phyloP scores from a whole-genome alignment of 2,329 filamentous ascomycete genomes.

The Phoma herbarum region DNA sequence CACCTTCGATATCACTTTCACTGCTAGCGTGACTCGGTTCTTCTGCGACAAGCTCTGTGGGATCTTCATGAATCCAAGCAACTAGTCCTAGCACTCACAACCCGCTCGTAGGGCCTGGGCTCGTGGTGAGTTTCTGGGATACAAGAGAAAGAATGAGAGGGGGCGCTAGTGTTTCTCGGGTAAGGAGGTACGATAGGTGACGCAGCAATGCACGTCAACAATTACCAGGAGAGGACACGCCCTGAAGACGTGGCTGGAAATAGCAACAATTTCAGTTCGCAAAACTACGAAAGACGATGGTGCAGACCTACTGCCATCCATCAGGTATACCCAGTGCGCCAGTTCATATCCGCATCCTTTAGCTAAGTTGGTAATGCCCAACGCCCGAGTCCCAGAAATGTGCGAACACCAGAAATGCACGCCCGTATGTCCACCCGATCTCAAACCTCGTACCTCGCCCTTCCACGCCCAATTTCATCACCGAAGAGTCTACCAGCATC shows the following conservation, averaged over 20 bases:
- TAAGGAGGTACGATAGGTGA: too few species aligned
- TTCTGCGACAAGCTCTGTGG: too few species aligned
- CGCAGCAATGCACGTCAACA: too few species aligned
- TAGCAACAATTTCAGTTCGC: neutral
- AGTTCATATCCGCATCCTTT: neutral
- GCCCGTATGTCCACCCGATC: slow-evolving; percentile 19
- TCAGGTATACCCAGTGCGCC: slow-evolving; percentile 17
- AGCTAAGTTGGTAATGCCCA: neutral
- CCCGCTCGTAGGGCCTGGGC: too few species aligned
- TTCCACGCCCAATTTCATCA: slow-evolving; percentile 50
- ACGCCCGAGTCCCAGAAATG: neutral
- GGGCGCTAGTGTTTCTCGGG: too few species aligned
- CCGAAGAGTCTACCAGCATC: slow-evolving; percentile 92
- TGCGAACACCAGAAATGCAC: slow-evolving; percentile 1
- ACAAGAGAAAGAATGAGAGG: too few species aligned
- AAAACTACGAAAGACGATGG: slow-evolving; percentile 2
- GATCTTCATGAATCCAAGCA: too few species aligned
- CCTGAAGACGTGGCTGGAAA: neutral
- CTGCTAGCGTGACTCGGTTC: too few species aligned
- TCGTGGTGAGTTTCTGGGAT: too few species aligned
- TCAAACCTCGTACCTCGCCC: slow-evolving; percentile 42
- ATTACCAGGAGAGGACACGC: too few species aligned
- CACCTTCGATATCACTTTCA: too few species aligned
- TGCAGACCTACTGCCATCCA: slow-evolving; percentile 3
- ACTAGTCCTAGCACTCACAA: too few species aligned